phyloP scores from a whole-genome alignment of 805 yeast species.

The Tetrapisispora pingtungensis region DNA sequence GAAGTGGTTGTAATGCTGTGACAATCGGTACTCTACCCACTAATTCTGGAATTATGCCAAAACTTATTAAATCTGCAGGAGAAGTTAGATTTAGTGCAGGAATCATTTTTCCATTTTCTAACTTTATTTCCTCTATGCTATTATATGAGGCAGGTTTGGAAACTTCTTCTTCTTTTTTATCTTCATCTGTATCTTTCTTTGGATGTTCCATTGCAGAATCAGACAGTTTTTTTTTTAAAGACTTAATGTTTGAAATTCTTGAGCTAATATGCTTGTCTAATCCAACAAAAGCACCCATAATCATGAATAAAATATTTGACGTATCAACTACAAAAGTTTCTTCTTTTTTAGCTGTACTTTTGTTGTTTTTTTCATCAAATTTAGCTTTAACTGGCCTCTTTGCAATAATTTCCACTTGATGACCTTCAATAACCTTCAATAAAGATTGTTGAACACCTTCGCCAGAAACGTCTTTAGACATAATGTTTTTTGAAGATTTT shows the following conservation, averaged over 20 bases:
- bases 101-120: slow-evolving; percentile 30
- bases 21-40: slow-evolving; percentile 50
- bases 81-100: slow-evolving; percentile 38
- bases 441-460: slow-evolving; percentile 58
- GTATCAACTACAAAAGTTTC: slow-evolving; percentile 44
- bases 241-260: slow-evolving; percentile 25
- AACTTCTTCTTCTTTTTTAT: neutral
- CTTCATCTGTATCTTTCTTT: too few relatives aligned
- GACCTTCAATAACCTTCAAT: slow-evolving; percentile 48
- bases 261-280: slow-evolving; percentile 39
- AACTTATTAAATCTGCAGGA: slow-evolving; percentile 41
- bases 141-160: slow-evolving; percentile 7
- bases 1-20: slow-evolving; percentile 39
- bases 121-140: slow-evolving; percentile 28
- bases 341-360: slow-evolving; percentile 27
- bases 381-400: slow-evolving; percentile 32
- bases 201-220: too few relatives aligned
- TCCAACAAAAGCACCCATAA: slow-evolving; percentile 57
- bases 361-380: slow-evolving; percentile 23
- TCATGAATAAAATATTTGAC: slow-evolving; percentile 43
- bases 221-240: slow-evolving; percentile 11
- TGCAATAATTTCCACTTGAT: slow-evolving; percentile 39
- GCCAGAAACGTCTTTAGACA: slow-evolving; percentile 50
- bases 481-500: slow-evolving; percentile 37
- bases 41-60: slow-evolving; percentile 50